phyloP scores from a whole-genome alignment of 176 grass and related monocot genomes.

The Aegilops bicornis region DNA sequence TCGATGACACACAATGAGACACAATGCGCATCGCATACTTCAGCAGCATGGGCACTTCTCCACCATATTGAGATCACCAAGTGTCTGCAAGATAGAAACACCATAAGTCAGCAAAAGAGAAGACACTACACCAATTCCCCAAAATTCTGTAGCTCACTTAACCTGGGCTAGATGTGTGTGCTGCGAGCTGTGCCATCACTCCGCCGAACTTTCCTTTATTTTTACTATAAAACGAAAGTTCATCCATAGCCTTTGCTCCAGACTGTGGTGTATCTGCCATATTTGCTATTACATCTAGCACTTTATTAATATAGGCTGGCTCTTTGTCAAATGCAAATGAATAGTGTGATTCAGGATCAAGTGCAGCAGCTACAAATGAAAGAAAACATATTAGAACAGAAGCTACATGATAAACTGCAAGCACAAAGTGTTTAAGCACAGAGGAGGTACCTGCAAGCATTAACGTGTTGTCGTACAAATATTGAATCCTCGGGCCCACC shows the following conservation, averaged over 20 bases:
- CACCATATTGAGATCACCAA: not conserved
- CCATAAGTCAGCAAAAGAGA: not conserved
- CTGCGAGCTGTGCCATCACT: not conserved
- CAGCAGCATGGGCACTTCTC: not conserved
- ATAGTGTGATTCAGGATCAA: no score
- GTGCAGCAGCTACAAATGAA: no score
- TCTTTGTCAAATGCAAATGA: no score
- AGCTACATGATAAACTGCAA: no score
- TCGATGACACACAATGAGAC: not conserved
- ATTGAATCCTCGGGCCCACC: no score
- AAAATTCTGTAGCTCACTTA: not conserved
- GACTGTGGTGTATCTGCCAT: no score
- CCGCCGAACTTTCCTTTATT: not conserved
- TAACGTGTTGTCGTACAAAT: no score
- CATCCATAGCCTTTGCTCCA: not conserved
- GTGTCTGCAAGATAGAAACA: not conserved
- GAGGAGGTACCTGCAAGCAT: no score
- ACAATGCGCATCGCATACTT: not conserved
- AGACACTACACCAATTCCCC: not conserved
- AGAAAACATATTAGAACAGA: no score
- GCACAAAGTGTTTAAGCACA: no score
- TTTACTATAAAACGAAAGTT: not conserved
- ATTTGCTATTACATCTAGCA: no score
- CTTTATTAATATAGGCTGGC: no score
- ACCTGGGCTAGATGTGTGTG: not conserved